phyloP scores from a whole-genome alignment of 2,329 filamentous ascomycete genomes.

The Diplodia scrobiculata region DNA sequence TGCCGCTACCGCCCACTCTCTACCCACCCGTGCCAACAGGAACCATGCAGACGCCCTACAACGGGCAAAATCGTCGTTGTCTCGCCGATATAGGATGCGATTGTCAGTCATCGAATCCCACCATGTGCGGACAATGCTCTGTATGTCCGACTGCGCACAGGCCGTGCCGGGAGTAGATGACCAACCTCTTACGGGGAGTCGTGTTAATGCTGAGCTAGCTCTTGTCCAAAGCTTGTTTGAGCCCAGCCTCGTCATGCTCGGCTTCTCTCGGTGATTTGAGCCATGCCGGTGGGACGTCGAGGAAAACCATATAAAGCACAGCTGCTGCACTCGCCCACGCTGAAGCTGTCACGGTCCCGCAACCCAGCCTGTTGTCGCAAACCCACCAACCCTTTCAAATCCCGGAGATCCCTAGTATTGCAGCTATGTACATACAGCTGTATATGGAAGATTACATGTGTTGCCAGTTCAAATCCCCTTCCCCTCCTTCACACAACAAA shows the following conservation, averaged over 20 bases:
- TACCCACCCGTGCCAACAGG: neutral
- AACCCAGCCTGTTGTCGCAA: neutral
- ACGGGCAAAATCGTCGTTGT: neutral
- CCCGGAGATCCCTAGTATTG: neutral
- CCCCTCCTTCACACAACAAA: neutral
- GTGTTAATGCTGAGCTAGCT: conserved; percentile 7
- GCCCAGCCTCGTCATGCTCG: conserved; percentile 13
- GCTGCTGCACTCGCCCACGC: neutral
- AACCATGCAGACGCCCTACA: neutral
- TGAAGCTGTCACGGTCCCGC: neutral
- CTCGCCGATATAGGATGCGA: conserved; percentile 5
- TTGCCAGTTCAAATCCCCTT: neutral
- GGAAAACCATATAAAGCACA: conserved; percentile 10
- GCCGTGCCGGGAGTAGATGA: conserved; percentile 2
- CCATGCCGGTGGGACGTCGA: neutral
- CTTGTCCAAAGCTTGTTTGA: conserved; percentile 1
- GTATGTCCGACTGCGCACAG: conserved; percentile 9
- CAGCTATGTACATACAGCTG: conserved; percentile 17
- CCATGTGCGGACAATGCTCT: neutral
- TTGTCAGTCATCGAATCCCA: conserved; percentile 5
- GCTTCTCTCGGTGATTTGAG: conserved; percentile 12
- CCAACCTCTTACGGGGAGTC: conserved; percentile 11
- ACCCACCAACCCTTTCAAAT: neutral
- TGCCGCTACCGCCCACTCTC: neutral
- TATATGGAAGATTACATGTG: neutral